Base-by-base conservation (phyloP, 208 protist genomes). In the Trichomonas vaginalis region DNA sequence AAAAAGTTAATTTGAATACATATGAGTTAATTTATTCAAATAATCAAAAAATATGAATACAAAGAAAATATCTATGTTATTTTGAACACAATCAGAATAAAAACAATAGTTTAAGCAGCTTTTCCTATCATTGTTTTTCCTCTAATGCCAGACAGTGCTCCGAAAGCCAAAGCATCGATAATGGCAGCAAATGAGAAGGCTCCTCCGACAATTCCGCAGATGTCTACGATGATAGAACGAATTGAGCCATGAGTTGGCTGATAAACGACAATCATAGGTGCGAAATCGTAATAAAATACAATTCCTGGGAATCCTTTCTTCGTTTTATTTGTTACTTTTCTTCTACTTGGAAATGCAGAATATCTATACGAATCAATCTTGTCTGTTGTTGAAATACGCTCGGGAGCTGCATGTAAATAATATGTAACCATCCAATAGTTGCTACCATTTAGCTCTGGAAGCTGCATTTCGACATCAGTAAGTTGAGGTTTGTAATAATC, bases 211-310 rank as follows among this genome's bases (percentile, higher is more conserved):
- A 88, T 88, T 37, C 82, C 82, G 37, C 40, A 32, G 17, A 88
- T 32, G 8, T 47, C 17, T 32, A 47, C 37, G 12, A 88, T 32
- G 82, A 88, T 45, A 0, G 4, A 6, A 4, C 82, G 23, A 47
- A 88, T 10, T 35, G 0, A 10, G 14, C 8, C 10, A 14, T 21
- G 6, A n/a, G 9, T 88, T 88, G 23, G 14, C 27, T 48, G 0
- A 14, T 35, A 45, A 47, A 88, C 37, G 3, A 88, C 82, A 45
- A 45, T 42, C 82, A 88, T 88, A 47, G 82, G 82, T 47, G 82
- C 23, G 82, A 88, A 88, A 88, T 88, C 82, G 17, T 88, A 88
- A 42, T 88, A 88, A 47, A 88, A 88, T n/a, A 45, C n/a, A 23
- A 88, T 88, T 88, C 39, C 35, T 48, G 82, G 82, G 17, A 88